Evolutionary conservation across 2,329 filamentous ascomycete genomes (phyloP).

Genomic region (Neonectria sp.): DNA sequence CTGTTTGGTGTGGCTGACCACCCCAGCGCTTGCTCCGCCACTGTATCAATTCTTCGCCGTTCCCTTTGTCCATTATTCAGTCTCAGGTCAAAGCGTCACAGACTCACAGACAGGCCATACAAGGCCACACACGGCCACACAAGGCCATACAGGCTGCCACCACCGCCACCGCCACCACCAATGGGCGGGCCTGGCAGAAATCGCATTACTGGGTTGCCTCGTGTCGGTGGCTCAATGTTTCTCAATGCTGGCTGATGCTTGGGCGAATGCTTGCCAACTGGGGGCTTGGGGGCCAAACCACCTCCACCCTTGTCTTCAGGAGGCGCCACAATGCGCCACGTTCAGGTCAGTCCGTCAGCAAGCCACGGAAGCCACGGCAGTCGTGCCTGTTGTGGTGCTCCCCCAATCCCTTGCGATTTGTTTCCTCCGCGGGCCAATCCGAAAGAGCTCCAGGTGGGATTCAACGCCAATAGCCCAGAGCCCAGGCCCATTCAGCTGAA

Average conservation of each 20-base stretch:
- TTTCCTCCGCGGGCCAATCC: constrained; percentile 6
- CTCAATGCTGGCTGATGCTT: constrained; percentile 10
- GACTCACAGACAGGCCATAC: not conserved
- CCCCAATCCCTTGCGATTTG: constrained; percentile 9
- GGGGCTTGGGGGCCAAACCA: constrained; percentile 6
- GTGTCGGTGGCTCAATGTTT: constrained; percentile 20
- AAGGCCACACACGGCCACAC: not conserved
- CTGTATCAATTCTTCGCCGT: constrained; percentile 11
- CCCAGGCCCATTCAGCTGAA: not conserved
- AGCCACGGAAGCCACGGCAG: constrained; percentile 35
- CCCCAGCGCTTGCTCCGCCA: constrained; percentile 26
- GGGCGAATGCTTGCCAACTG: not conserved
- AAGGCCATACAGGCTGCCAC: not conserved
- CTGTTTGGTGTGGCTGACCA: constrained; percentile 29
- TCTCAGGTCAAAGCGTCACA: not conserved
- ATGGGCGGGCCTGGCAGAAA: not conserved
- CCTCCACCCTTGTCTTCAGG: constrained; percentile 24
- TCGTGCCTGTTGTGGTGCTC: not conserved
- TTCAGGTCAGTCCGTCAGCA: constrained; percentile 37
- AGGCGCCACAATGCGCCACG: constrained; percentile 44
- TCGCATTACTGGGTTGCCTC: constrained; percentile 8
- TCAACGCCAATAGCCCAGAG: not conserved
- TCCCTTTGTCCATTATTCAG: not conserved
- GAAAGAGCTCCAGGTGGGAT: not conserved
- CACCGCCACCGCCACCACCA: not conserved